These are phyloP conservation scores for Rhizophora apiculata DNA, from an alignment of 345 rosid genomes.

Conservation along the genomic window DNA sequence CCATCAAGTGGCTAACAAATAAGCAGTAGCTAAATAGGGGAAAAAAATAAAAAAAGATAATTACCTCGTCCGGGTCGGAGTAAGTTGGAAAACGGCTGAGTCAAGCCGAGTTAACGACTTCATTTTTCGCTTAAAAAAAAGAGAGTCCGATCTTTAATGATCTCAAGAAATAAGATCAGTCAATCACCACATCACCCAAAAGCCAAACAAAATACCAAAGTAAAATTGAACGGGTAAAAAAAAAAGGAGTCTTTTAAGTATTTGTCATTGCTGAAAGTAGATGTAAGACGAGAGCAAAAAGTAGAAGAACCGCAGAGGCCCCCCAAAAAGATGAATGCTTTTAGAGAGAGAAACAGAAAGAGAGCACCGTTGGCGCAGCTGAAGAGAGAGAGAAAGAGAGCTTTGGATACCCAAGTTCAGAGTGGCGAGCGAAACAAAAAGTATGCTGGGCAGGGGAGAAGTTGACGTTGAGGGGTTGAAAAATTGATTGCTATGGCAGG, in stretches of 20 bases:
- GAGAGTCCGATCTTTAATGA: constrained; percentile 25
- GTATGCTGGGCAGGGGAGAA: neutral
- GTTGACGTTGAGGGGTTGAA: neutral
- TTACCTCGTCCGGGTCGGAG: constrained; percentile 97
- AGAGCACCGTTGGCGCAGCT: too few relatives aligned
- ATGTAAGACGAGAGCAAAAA: neutral
- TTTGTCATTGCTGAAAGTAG: neutral
- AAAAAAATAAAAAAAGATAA: constrained; percentile 1
- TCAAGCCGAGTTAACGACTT: constrained; percentile 79
- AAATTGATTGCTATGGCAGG: neutral
- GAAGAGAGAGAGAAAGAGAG: neutral
- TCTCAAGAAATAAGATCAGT: constrained; percentile 10
- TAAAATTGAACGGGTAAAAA: neutral
- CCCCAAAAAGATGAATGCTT: neutral
- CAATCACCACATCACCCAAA: neutral
- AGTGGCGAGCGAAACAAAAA: neutral
- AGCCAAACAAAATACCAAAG: neutral
- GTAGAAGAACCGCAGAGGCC: neutral
- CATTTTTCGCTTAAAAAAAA: constrained; percentile 33
- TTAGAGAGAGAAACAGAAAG: neutral
- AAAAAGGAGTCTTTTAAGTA: neutral
- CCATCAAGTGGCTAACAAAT: neutral
- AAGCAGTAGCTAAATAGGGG: neutral
- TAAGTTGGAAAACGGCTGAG: constrained; percentile 89
- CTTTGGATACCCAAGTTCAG: neutral